Conservation (phyloP, 805 yeast genomes). For the Priceomyces melissophilus region DNA sequence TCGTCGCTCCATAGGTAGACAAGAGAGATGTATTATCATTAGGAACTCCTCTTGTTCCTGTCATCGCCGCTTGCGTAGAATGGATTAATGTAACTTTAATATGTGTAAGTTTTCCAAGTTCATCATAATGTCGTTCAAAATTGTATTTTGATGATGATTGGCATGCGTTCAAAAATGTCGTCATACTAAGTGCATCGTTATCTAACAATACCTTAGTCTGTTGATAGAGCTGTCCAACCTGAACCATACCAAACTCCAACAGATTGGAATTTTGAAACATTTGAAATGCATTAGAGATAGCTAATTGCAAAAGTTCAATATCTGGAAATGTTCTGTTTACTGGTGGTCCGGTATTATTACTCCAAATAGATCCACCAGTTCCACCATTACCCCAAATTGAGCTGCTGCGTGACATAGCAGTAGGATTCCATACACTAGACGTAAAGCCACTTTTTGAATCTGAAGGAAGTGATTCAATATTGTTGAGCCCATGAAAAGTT, state of each 20-base stretch:
- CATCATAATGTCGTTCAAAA: conserved; percentile 46
- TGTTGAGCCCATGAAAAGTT: conserved; percentile 7
- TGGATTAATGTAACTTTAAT: conserved; percentile 24
- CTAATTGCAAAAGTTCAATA: conserved; percentile 36
- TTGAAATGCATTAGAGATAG: conserved; percentile 39
- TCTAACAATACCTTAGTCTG: conserved; percentile 26
- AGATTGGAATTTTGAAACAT: conserved; percentile 33
- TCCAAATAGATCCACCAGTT: conserved; percentile 7
- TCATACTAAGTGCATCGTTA: conserved; percentile 26
- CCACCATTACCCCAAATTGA: conserved; percentile 30
- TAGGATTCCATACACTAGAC: conserved; percentile 13
- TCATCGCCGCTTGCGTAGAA: conserved; percentile 1
- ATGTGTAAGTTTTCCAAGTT: conserved; percentile 42
- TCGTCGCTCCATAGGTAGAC: background rate
- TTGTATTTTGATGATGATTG: conserved; percentile 24
- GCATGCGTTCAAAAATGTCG: conserved; percentile 27
- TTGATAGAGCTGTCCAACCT: conserved; percentile 30
- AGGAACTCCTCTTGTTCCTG: conserved; percentile 15
- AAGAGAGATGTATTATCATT: conserved; percentile 2
- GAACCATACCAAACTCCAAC: conserved; percentile 34
- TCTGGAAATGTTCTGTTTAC: conserved; percentile 13
- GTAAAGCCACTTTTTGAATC: conserved; percentile 2
- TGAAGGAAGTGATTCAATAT: conserved; percentile 3
- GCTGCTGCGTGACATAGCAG: conserved; percentile 17
- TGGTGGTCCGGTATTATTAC: conserved; percentile 3